phyloP scores from a whole-genome alignment of 2,329 filamentous ascomycete genomes.

The Monosporascus sp. region DNA sequence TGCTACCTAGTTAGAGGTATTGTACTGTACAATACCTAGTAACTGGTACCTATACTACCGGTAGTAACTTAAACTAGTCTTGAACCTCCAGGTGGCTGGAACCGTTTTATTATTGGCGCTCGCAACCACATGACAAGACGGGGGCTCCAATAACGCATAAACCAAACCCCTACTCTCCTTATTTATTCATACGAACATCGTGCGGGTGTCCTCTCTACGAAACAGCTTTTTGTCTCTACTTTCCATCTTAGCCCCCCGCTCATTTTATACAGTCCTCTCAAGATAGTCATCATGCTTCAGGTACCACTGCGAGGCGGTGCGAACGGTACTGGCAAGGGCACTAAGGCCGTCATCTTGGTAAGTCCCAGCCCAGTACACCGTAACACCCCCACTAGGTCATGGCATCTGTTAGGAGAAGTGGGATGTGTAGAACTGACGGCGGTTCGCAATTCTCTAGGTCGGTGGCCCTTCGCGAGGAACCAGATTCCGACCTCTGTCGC shows the following conservation, averaged over 20 bases:
- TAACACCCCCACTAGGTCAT: background rate
- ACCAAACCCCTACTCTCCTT: no score
- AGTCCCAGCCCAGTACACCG: conserved; percentile 17
- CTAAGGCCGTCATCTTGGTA: conserved; percentile 94
- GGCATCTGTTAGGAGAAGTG: no score
- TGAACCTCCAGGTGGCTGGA: background rate
- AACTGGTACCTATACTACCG: no score
- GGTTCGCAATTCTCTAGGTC: conserved; percentile 55
- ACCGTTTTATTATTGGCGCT: no score
- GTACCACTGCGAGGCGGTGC: conserved; percentile 48
- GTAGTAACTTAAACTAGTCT: no score
- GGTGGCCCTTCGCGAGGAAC: conserved; percentile 94
- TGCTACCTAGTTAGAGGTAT: no score
- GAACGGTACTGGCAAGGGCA: conserved; percentile 53
- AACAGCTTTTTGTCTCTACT: background rate
- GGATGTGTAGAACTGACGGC: conserved; percentile 14
- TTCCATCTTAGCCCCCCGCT: conserved; percentile 1
- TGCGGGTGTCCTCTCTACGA: no score
- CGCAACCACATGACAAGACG: no score
- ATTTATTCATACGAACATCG: no score
- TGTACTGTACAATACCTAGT: no score
- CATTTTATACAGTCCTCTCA: conserved; percentile 3
- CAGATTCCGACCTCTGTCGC: conserved; percentile 87
- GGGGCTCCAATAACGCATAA: no score
- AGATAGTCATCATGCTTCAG: conserved; percentile 46